These are phyloP conservation scores for Haplographium delicatum DNA, from an alignment of 495 filamentous ascomycete genomes.

Conservation along the genomic window DNA sequence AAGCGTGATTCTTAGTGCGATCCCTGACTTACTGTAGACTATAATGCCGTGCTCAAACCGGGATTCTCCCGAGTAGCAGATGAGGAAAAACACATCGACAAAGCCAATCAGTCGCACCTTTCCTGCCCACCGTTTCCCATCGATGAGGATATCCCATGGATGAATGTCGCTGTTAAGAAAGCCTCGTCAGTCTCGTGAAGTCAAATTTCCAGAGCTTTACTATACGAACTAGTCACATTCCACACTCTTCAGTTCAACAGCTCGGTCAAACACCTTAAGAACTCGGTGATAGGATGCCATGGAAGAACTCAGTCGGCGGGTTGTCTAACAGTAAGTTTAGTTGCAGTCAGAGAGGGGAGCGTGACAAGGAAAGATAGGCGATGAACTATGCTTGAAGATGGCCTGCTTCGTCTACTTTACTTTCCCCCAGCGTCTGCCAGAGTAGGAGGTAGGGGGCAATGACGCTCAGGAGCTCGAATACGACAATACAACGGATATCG, in stretches of 20 bases:
- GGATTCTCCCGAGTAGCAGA: conserved; percentile 35
- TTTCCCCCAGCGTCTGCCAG: too few species aligned
- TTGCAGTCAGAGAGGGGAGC: not conserved
- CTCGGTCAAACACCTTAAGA: conserved; percentile 33
- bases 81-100: conserved; percentile 38
- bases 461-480: too few species aligned
- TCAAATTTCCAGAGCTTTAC: not conserved
- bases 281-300: conserved; percentile 41
- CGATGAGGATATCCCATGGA: conserved; percentile 38
- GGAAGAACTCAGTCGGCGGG: conserved; percentile 1
- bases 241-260: conserved; percentile 31
- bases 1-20: not conserved
- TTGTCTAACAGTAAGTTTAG: too few species aligned
- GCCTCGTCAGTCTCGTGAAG: not conserved
- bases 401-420: conserved; percentile 4
- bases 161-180: conserved; percentile 35
- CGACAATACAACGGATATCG: too few species aligned
- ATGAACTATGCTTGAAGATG: too few species aligned
- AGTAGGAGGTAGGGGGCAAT: too few species aligned
- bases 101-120: conserved; percentile 37
- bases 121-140: conserved; percentile 35
- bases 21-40: conserved; percentile 32
- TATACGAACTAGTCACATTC: conserved; percentile 35
- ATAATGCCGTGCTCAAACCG: conserved; percentile 37
- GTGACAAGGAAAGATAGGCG: too few species aligned